These are phyloP conservation scores for Penicillium sp. DNA, from an alignment of 2,329 filamentous ascomycete species.

Conservation along the genomic window DNA sequence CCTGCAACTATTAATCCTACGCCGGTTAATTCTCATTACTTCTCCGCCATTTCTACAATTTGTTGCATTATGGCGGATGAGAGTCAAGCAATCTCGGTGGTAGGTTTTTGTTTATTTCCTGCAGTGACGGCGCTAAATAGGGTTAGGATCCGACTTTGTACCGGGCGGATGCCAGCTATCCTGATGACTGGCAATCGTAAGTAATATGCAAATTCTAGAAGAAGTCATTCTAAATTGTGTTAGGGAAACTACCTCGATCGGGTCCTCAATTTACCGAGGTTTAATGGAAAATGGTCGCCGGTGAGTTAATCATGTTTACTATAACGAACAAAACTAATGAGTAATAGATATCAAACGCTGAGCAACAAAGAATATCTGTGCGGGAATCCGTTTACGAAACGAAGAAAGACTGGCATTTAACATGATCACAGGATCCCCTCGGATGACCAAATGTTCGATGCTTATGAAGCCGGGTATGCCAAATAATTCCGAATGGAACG, in stretches of 20 bases:
- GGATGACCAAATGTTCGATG: constrained; percentile 18
- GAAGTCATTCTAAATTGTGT: neutral
- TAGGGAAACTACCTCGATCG: constrained; percentile 17
- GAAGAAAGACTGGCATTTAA: neutral
- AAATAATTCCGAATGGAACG: neutral
- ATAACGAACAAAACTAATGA: neutral
- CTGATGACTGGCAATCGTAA: constrained; percentile 19
- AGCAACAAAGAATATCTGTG: constrained; percentile 15
- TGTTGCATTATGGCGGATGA: neutral
- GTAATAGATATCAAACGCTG: constrained; percentile 16
- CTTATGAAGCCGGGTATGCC: constrained; percentile 19
- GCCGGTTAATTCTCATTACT: neutral
- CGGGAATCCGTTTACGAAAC: neutral
- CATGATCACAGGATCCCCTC: constrained; percentile 9
- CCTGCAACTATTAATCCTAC: neutral
- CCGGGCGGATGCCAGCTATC: neutral
- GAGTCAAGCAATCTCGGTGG: neutral
- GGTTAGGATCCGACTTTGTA: constrained; percentile 12
- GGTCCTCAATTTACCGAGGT: constrained; percentile 17
- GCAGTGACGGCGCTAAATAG: neutral
- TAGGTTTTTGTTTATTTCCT: neutral
- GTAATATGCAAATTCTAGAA: neutral
- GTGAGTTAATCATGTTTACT: neutral
- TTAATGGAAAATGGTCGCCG: constrained; percentile 18
- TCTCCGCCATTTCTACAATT: neutral